phyloP scores from a whole-genome alignment of 2,329 filamentous ascomycete genomes.

The Aspergillus intermedius region DNA sequence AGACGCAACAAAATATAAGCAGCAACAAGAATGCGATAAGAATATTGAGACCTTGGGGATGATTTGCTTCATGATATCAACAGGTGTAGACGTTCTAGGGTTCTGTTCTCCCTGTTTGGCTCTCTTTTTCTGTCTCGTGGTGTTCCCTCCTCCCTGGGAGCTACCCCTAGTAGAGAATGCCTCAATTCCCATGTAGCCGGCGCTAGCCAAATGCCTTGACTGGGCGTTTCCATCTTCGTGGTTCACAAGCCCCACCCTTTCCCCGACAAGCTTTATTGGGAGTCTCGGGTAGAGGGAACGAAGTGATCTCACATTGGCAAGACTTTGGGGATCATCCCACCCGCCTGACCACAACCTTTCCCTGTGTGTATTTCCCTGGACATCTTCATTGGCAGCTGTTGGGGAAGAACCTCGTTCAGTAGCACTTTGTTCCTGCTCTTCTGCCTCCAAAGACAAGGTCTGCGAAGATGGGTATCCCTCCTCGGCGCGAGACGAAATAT shows the following conservation, averaged over 20 bases:
- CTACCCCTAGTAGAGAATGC: neutral
- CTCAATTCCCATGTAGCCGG: neutral
- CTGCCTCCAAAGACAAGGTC: neutral
- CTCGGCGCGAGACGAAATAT: neutral
- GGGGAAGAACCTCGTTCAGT: neutral
- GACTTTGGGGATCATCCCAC: neutral
- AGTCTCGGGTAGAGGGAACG: too few relatives aligned
- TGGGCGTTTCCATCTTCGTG: neutral
- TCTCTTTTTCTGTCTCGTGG: neutral
- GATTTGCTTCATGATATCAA: neutral
- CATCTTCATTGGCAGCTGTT: neutral
- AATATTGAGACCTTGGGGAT: neutral
- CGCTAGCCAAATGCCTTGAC: neutral
- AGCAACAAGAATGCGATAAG: conserved; percentile 1
- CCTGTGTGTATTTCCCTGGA: neutral
- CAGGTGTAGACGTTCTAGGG: neutral
- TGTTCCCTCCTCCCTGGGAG: neutral
- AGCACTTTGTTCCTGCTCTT: neutral
- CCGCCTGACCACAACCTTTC: neutral
- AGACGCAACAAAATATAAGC: conserved; percentile 42
- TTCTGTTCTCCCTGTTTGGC: neutral
- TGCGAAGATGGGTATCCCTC: neutral
- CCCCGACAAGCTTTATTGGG: neutral
- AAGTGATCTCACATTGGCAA: neutral
- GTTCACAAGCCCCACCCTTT: neutral